Base-by-base conservation (phyloP, 2,329 filamentous ascomycete genomes). In the Dactylonectria macrodidyma region DNA sequence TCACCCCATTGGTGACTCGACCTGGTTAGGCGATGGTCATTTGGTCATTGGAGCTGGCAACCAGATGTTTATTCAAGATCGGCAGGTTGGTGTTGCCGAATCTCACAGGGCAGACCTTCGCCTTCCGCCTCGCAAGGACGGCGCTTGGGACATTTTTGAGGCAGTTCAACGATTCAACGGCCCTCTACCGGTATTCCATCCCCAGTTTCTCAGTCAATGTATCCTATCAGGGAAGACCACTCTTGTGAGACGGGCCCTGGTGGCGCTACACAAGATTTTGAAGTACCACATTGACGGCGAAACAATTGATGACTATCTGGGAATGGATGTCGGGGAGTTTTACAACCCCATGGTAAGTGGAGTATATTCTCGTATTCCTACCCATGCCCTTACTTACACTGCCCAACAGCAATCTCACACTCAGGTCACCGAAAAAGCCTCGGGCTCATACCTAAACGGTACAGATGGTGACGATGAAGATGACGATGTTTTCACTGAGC, bases 1-100 rank as follows among this genome's bases (percentile, higher is more conserved):
- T 33, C 94, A 97, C 79, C 93, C 94, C 0, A 97, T 98, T 58
- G 95, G 95, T 2, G 95, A 98, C 78, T 97, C 95, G 1, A 94
- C 94, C 16, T 99, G 96, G 96, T 84, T 98, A 12, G 90, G 91
- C 33, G 91, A 93, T 75, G 95, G 95, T 1, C 91, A 95, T 75
- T 86, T 99, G 12, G 91, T 97, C 6, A 91, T 98, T 63, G 95
- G 95, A 1, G 91, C 95, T 8, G 96, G 96, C 0, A 97, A 97
- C 77, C 95, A 98, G 77, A 85, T 99, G 12, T 95, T 97, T 78
- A 86, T 97, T 7, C 92, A 95, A 77, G 93, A 94, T 73, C 90
- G 95, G 67, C 85, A 89, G n/a, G 89, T 97, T 26, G 88, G 91
- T 62, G 84, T 89, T 6, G 87, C 87, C 0, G 88, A 90, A 66